These are phyloP conservation scores for Bipolaris cookei DNA, from an alignment of 2,329 filamentous ascomycete species.

Conservation along the genomic window DNA sequence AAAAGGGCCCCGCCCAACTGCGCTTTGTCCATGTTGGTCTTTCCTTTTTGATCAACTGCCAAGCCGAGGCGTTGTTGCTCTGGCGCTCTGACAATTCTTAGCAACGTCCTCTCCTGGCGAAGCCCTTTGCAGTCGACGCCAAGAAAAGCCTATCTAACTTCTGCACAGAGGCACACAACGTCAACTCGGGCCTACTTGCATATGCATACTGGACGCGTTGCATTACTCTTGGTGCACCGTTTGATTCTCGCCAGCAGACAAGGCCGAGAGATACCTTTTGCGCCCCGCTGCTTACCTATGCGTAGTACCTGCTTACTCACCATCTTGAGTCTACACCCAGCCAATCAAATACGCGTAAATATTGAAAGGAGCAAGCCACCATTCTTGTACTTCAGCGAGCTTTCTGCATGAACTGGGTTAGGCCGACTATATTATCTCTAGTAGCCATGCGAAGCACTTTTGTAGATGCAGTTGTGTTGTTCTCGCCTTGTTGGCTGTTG, in stretches of 20 bases:
- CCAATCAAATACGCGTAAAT: constrained; percentile 8
- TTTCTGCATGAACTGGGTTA: not conserved
- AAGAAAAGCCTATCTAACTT: not conserved
- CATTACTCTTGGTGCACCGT: not conserved
- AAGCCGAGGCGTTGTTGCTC: not conserved
- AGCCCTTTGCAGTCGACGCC: not conserved
- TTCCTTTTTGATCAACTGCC: not conserved
- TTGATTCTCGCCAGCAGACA: not conserved
- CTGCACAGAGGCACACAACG: not conserved
- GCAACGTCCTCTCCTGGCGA: not conserved
- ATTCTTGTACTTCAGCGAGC: not conserved
- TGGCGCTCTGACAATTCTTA: not conserved
- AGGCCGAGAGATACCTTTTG: not conserved
- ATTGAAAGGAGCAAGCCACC: constrained; percentile 11
- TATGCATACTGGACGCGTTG: not conserved
- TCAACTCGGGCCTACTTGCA: not conserved
- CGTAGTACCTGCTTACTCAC: constrained; percentile 15
- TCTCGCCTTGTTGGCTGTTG: not conserved
- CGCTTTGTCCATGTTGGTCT: not conserved
- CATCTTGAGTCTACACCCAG: not conserved
- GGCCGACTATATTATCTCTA: not conserved
- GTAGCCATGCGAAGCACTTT: not conserved
- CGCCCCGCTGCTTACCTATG: constrained; percentile 11
- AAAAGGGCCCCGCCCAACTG: not conserved
- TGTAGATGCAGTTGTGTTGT: not conserved